phyloP scores from a whole-genome alignment of 2,329 filamentous ascomycete genomes.

The Boeremia lycopersici region DNA sequence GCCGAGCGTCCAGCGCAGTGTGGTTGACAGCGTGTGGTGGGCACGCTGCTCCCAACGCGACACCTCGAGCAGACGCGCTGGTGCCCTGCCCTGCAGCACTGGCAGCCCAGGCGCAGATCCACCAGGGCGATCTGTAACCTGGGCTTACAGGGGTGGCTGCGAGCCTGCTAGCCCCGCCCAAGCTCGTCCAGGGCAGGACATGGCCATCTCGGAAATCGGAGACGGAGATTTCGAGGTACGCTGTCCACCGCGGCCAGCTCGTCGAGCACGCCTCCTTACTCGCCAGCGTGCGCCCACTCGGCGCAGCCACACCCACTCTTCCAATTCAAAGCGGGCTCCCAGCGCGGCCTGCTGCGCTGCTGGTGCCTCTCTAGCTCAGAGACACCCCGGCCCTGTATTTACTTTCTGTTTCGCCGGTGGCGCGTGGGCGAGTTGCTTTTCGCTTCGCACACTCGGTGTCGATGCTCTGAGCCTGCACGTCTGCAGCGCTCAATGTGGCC shows the following conservation, averaged over 20 bases:
- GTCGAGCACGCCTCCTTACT: conserved; percentile 29
- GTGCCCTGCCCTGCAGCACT: conserved; percentile 45
- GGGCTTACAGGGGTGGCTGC: conserved; percentile 34
- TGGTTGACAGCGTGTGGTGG: conserved; percentile 11
- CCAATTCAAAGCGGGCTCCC: conserved; percentile 23
- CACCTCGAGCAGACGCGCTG: conserved; percentile 19
- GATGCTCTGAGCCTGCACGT: conserved; percentile 19
- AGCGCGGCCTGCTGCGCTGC: conserved; percentile 34
- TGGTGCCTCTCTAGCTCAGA: conserved; percentile 31
- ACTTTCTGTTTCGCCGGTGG: conserved; percentile 41
- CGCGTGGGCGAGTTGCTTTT: conserved; percentile 40
- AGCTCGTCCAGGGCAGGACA: conserved; percentile 15
- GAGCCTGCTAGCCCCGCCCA: conserved; percentile 40
- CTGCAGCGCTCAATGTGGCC: conserved; percentile 38
- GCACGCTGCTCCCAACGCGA: not conserved
- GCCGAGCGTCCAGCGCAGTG: not conserved
- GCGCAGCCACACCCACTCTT: conserved; percentile 45
- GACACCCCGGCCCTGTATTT: conserved; percentile 28
- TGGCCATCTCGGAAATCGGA: conserved; percentile 45
- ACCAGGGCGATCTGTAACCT: conserved; percentile 47
- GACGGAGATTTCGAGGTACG: conserved; percentile 31
- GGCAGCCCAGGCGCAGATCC: conserved; percentile 44
- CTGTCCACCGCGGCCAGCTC: conserved; percentile 25
- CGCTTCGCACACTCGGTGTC: conserved; percentile 26
- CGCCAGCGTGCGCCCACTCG: conserved; percentile 29